These are phyloP conservation scores for Parathielavia hyrcaniae DNA, from an alignment of 495 filamentous ascomycete species.

Conservation along the genomic window DNA sequence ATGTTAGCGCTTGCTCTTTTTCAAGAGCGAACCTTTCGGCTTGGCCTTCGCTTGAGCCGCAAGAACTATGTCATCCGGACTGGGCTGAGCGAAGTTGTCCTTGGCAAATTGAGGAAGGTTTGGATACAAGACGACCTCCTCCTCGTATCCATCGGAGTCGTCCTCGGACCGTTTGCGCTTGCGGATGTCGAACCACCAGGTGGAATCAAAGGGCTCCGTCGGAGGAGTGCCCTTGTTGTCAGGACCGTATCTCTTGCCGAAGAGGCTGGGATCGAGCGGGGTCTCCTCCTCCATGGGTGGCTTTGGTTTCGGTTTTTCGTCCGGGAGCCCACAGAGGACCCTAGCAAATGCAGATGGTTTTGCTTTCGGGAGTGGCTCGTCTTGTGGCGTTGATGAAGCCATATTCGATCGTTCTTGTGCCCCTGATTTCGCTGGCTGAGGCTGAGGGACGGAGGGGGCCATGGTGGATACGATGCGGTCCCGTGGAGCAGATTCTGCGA, in stretches of 20 bases:
- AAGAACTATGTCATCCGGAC: slow-evolving; percentile 86
- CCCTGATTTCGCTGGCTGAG: slow-evolving; percentile 15
- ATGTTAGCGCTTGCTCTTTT: slow-evolving; percentile 36
- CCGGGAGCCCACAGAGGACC: slow-evolving; percentile 53
- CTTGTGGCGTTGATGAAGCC: background rate
- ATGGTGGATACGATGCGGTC: slow-evolving; percentile 18
- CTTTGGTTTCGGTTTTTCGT: slow-evolving; percentile 20
- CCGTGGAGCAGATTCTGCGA: slow-evolving; percentile 22
- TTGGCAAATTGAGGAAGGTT: slow-evolving; percentile 35
- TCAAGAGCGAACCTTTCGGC: slow-evolving; percentile 71
- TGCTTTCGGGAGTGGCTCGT: slow-evolving; percentile 9
- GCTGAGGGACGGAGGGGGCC: background rate
- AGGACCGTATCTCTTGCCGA: background rate
- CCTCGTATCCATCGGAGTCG: background rate
- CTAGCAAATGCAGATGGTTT: slow-evolving; percentile 63
- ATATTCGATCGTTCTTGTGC: slow-evolving; percentile 1
- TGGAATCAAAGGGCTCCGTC: background rate
- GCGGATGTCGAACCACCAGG: slow-evolving; percentile 4
- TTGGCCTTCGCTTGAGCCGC: slow-evolving; percentile 90
- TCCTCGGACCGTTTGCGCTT: slow-evolving; percentile 6
- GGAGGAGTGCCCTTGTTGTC: background rate
- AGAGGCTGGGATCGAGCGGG: background rate
- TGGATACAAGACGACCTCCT: slow-evolving; percentile 12
- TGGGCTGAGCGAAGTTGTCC: slow-evolving; percentile 77
- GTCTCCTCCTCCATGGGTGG: slow-evolving; percentile 5